Evolutionary conservation across 228 moss, liverwort and hornwort genomes (phyloP).

Genomic region (Sphagnum fallax): DNA sequence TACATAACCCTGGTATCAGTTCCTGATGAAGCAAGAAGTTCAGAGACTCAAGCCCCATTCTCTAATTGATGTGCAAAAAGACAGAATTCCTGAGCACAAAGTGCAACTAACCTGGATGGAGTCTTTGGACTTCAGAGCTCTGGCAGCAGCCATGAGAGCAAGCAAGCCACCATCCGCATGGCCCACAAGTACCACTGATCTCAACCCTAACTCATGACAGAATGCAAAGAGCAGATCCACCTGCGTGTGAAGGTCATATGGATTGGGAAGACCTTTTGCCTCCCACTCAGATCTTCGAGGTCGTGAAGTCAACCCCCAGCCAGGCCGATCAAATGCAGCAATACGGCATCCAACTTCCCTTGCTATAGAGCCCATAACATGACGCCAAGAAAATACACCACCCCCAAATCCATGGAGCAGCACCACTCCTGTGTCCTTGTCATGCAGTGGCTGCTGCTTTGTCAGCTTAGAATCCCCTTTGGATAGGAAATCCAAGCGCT

Average conservation of each 20-base stretch:
- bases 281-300: slow-evolving; percentile 44
- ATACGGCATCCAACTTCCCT: slow-evolving; percentile 41
- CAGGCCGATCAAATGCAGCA: slow-evolving; percentile 54
- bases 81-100: too few species aligned
- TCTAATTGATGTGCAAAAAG: too few species aligned
- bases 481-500: not conserved
- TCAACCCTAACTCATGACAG: slow-evolving; percentile 40
- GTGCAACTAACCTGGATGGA: slow-evolving; percentile 27
- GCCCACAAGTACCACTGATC: slow-evolving; percentile 47
- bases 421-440: slow-evolving; percentile 23
- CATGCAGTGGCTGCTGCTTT: not conserved
- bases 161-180: slow-evolving; percentile 61
- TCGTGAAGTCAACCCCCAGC: slow-evolving; percentile 44
- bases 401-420: slow-evolving; percentile 57
- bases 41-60: too few species aligned
- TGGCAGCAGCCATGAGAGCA: slow-evolving; percentile 47
- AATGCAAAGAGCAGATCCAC: slow-evolving; percentile 48
- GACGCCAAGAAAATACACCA: slow-evolving; percentile 58
- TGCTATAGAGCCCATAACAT: slow-evolving; percentile 30
- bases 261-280: slow-evolving; percentile 36
- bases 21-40: too few species aligned
- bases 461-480: slow-evolving; percentile 5
- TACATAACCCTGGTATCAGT: too few species aligned
- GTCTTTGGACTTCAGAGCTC: slow-evolving; percentile 34
- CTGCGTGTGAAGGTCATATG: slow-evolving; percentile 38